Evolutionary conservation across 2,329 filamentous ascomycete genomes (phyloP).

Genomic region (Alternaria sp.): DNA sequence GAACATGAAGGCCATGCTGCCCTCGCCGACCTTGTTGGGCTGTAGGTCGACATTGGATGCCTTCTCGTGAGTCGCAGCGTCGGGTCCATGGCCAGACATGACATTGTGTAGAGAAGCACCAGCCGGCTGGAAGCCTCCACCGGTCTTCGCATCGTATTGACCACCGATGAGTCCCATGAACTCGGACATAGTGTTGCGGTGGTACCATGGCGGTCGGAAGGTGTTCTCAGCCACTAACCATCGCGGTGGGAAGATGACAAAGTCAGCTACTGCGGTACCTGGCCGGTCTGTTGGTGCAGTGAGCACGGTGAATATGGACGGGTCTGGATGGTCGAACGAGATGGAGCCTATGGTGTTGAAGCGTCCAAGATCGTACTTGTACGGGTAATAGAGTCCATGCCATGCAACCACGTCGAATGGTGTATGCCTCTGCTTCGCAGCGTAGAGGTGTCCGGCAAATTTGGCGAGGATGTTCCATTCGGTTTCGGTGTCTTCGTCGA

Average conservation of each 20-base stretch:
- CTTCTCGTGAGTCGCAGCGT: slow-evolving; percentile 64
- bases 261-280: slow-evolving; percentile 68
- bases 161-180: slow-evolving; percentile 71
- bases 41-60: slow-evolving; percentile 62
- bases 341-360: slow-evolving; percentile 64
- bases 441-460: slow-evolving; percentile 66
- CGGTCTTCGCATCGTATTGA: slow-evolving; percentile 66
- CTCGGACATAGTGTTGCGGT: slow-evolving; percentile 72
- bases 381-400: slow-evolving; percentile 72
- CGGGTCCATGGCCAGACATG: slow-evolving; percentile 74
- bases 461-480: slow-evolving; percentile 67
- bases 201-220: slow-evolving; percentile 75
- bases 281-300: slow-evolving; percentile 65
- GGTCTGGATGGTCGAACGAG: slow-evolving; percentile 70
- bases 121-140: slow-evolving; percentile 66
- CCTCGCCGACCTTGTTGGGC: slow-evolving; percentile 66
- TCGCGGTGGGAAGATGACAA: slow-evolving; percentile 74
- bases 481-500: slow-evolving; percentile 61
- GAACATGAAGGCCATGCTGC: slow-evolving; percentile 73
- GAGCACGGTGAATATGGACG: slow-evolving; percentile 70
- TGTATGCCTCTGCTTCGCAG: slow-evolving; percentile 66
- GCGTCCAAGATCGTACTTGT: slow-evolving; percentile 64
- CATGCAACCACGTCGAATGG: slow-evolving; percentile 76
- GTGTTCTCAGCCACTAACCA: slow-evolving; percentile 74
- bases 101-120: slow-evolving; percentile 73